Evolutionary conservation across 2,329 filamentous ascomycete genomes (phyloP).

Genomic region (Aquanectria penicillioides): DNA sequence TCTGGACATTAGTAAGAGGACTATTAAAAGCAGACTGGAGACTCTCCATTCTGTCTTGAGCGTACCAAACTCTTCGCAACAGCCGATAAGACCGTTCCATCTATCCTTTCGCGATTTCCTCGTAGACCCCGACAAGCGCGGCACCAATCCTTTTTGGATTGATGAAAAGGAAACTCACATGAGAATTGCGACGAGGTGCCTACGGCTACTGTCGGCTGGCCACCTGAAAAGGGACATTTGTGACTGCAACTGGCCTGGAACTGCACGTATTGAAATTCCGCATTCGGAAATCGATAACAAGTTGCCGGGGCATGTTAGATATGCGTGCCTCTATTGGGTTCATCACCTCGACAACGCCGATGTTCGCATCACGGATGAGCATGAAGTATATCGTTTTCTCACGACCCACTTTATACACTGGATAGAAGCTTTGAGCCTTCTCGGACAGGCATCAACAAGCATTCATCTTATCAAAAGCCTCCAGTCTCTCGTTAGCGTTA

Average conservation of each 20-base stretch:
- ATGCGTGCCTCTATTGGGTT: slow-evolving; percentile 50
- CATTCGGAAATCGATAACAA: slow-evolving; percentile 37
- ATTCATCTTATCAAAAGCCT: slow-evolving; percentile 21
- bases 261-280: background rate
- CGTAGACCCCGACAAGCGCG: slow-evolving; percentile 34
- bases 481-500: background rate
- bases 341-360: slow-evolving; percentile 43
- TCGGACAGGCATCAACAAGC: background rate
- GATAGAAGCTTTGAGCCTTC: slow-evolving; percentile 30
- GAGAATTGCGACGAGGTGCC: slow-evolving; percentile 8
- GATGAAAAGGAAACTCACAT: slow-evolving; percentile 11
- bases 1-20: slow-evolving; percentile 29
- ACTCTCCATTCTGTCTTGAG: slow-evolving; percentile 48
- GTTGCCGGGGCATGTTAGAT: slow-evolving; percentile 1
- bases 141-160: slow-evolving; percentile 29
- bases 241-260: slow-evolving; percentile 23
- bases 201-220: slow-evolving; percentile 22
- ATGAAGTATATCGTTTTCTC: slow-evolving; percentile 26
- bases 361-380: slow-evolving; percentile 38
- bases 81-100: slow-evolving; percentile 46
- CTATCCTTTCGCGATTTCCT: slow-evolving; percentile 50
- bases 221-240: slow-evolving; percentile 41
- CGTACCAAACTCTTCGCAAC: slow-evolving; percentile 34
- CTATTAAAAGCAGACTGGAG: slow-evolving; percentile 36
- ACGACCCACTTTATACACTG: slow-evolving; percentile 28